Base-by-base conservation (phyloP, 495 filamentous ascomycete species). In the Trichoderma erinaceum region DNA sequence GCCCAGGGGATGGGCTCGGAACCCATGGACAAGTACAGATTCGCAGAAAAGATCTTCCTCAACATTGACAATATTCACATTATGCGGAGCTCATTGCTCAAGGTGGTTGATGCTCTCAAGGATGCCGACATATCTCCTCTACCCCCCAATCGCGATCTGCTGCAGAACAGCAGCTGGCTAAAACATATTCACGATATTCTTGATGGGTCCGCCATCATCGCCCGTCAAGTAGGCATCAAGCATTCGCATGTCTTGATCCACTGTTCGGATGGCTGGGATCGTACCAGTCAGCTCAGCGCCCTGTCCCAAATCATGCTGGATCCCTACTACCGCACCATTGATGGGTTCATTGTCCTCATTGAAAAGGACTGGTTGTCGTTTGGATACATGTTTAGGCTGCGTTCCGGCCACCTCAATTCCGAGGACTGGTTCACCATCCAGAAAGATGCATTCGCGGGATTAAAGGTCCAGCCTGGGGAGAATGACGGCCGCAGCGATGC, bases 61-160 rank as follows among this genome's bases (percentile, higher is more conserved):
- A 93, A 93, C 61, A 99, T 99, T 73, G 95, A 96, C 75, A 99
- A 99, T 71, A 98, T 99, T 69, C 95, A 99, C 75, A 94, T 97
- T 67, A 99, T 99, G 95, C 84, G 95, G 68, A 90, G 92, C 64
- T 97, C 94, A 3, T 78, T 99, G 66, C 87, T 90, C 58, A 96
- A 91, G 68, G 91, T 99, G 29, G 81, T 98, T 63, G 92, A 95
- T 68, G 89, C 94, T 12, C 79, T 99, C 72, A 97, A 97, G 73
- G 93, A 98, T 64, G 90, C 92, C 4, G 95, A 99, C 76, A 81
- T 97, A 61, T 91, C 92, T 4, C 88, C 89, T 2, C 78, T 98
- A 58, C 86, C 92, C 7, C 95, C 94, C 11, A 96, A 90, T 75
- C 86, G 87, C 70, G 93, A 98, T 63, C 81, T 88, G 13, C 85